Evolutionary conservation across 192 early-diverging fungal genomes (phyloP), one percentile per base, ranked within the genome.

Genomic region (Rhizophlyctis rosea): DNA sequence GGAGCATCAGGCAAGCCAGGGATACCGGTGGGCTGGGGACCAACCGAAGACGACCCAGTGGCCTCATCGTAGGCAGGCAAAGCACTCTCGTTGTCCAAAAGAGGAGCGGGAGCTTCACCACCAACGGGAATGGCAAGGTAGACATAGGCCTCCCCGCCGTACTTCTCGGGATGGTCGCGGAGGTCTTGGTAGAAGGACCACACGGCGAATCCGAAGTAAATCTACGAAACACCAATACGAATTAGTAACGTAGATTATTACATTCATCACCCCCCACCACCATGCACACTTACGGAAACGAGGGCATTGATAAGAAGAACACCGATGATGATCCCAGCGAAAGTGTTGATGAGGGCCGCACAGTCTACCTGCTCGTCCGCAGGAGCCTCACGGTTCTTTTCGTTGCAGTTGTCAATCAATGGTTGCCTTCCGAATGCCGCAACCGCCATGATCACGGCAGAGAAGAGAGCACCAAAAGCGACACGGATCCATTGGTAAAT

Each of bases 171-270:
- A 39, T 18, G 3, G 33, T 58, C 57, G 57, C 57, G 57, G 57
- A 58, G 57, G 34, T 58, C 57, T 25, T 58, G 57, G 57, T 58
- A 58, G 34, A 47, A 58, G 25, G 27, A 31, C 57, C 57, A 58
- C 21, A 39, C 23, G 3, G 27, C 25, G 5, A 58, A 2, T 2
- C 57, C 57, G 35, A 58, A 58, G 57, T 58, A 58, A 13, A 58
- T 33, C 57, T 39, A 39, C 2, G 35, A 18, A 33, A 18, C 14
- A n/a, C 18, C 16, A 21, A 58, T 47, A 16, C 7, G 18, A 7
- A 44, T 44, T 18, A 44, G 39, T 44, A 7, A 44, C 9, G 9
- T 7, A 44, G 39, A 13, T 44, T 44, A 7, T 44, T 44, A 13
- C 18, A 7, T 18, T 7, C 9, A 13, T 18, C 7, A 44, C 9